phyloP scores from a whole-genome alignment of 371 early-diverging fungal genomes.

The Smittium mucronatum region DNA sequence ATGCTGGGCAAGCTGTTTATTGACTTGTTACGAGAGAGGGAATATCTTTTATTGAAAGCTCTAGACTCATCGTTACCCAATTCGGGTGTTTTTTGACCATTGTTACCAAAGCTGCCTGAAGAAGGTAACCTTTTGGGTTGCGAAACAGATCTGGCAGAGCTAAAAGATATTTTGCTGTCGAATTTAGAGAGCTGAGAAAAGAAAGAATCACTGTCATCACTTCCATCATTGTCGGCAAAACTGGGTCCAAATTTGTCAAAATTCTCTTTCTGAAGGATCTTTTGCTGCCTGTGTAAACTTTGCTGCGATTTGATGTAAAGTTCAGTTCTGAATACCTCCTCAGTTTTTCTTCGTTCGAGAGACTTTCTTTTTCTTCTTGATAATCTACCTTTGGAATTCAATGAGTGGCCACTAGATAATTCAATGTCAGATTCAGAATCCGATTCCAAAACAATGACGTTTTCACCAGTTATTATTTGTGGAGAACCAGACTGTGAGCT shows the following conservation, averaged over 20 bases:
- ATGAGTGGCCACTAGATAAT: neutral
- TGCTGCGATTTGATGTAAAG: slow-evolving; percentile 6
- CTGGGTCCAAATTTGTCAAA: neutral
- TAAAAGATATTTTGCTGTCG: neutral
- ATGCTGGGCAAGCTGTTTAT: neutral
- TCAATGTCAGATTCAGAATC: neutral
- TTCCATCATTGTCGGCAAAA: neutral
- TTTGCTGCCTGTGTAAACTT: neutral
- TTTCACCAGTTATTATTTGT: neutral
- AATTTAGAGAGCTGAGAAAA: neutral
- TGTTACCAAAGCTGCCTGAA: too few species aligned
- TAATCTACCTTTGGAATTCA: neutral
- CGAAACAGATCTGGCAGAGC: neutral
- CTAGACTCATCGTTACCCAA: neutral
- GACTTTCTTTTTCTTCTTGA: slow-evolving; percentile 4
- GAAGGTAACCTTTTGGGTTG: neutral
- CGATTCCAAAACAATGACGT: neutral
- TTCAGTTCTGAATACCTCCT: slow-evolving; percentile 9
- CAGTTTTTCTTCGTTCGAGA: slow-evolving; percentile 5
- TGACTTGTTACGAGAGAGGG: neutral
- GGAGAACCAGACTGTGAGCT: neutral
- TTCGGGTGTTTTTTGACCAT: neutral
- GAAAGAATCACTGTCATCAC: neutral
- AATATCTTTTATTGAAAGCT: neutral
- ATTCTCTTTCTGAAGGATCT: neutral